These are phyloP conservation scores for Podospora pseudopauciseta DNA, from an alignment of 495 filamentous ascomycete species.

Conservation along the genomic window DNA sequence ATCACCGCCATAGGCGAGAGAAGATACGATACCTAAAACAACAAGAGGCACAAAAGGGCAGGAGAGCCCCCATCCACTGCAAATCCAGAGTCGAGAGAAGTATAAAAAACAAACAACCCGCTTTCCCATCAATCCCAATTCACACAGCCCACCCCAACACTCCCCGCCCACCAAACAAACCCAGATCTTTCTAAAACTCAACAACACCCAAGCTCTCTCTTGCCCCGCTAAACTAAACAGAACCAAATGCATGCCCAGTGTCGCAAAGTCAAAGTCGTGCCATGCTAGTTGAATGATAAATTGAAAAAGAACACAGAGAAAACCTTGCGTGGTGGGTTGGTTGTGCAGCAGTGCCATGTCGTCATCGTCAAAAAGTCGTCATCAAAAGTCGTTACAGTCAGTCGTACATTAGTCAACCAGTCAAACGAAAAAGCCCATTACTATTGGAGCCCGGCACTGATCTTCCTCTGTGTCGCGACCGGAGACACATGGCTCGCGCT, in stretches of 20 bases:
- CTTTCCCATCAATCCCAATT: not conserved
- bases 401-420: not conserved
- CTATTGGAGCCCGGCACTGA: constrained; percentile 33
- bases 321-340: not conserved
- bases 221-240: constrained; percentile 1
- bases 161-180: not conserved
- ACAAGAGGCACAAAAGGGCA: not conserved
- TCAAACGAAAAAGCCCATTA: not conserved
- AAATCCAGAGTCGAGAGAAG: not conserved
- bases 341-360: not conserved
- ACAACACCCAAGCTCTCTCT: not conserved
- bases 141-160: not conserved
- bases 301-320: not conserved
- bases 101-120: not conserved
- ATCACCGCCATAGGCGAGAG: constrained; percentile 15
- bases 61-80: not conserved
- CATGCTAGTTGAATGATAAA: not conserved
- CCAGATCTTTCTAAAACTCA: not conserved
- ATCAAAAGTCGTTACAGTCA: constrained; percentile 6
- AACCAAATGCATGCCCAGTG: not conserved
- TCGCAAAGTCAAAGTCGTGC: not conserved
- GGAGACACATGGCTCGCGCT: constrained; percentile 55
- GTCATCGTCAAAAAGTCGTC: constrained; percentile 17
- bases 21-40: not conserved
- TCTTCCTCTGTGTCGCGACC: constrained; percentile 37